Conservation (phyloP, 768 basidiomycete species). For the Boletus patriciae region DNA sequence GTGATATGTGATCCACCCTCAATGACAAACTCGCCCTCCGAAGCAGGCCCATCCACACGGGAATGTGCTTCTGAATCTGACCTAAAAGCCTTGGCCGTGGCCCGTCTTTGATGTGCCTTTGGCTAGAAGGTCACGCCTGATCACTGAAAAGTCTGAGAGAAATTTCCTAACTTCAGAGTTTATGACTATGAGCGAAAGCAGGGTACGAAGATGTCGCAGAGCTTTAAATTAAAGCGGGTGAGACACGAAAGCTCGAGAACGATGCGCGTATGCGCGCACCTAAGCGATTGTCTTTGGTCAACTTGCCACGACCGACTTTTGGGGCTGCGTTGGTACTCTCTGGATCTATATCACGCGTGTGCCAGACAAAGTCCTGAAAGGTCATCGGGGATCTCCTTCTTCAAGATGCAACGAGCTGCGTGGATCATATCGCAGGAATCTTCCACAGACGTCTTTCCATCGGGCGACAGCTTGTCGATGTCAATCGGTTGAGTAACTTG, state of each 20-base stretch:
- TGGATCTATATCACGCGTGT: constrained; percentile 53
- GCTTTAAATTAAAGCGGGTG: constrained; percentile 46
- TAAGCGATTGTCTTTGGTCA: constrained; percentile 56
- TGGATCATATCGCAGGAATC: constrained; percentile 80
- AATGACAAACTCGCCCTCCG: constrained; percentile 64
- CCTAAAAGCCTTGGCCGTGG: constrained; percentile 61
- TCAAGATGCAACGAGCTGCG: constrained; percentile 69
- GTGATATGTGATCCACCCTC: constrained; percentile 42
- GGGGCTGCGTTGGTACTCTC: constrained; percentile 44
- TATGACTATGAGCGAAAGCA: constrained; percentile 82
- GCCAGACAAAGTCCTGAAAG: constrained; percentile 88
- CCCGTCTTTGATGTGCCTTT: constrained; percentile 69
- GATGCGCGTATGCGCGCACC: constrained; percentile 40
- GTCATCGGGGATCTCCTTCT: constrained; percentile 90
- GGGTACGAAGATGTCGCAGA: constrained; percentile 81
- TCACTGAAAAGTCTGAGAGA: constrained; percentile 69
- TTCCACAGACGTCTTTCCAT: constrained; percentile 72
- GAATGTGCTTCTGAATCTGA: constrained; percentile 63
- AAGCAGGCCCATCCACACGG: constrained; percentile 68
- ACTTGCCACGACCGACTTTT: constrained; percentile 56
- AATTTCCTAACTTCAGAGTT: constrained; percentile 94
- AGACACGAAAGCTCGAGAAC: neutral
- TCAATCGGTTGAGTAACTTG: constrained; percentile 60
- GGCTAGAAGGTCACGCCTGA: constrained; percentile 83
- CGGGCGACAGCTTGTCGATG: constrained; percentile 63